Conservation (phyloP, 768 basidiomycete genomes). For the Thelephora aurantiotincta region DNA sequence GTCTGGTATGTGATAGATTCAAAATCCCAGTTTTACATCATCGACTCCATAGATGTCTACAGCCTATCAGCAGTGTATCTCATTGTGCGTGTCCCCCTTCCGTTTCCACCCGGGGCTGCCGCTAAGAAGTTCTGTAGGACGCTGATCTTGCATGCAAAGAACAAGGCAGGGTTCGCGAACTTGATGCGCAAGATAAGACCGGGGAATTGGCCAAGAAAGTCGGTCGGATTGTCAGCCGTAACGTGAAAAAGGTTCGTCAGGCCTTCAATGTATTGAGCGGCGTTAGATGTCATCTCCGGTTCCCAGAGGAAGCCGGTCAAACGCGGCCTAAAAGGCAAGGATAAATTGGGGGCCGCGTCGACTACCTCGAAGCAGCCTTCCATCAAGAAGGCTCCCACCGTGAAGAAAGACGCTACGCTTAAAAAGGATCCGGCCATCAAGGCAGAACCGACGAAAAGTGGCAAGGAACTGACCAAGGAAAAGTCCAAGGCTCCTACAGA, state of each 20-base stretch:
- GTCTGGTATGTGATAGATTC: constrained; percentile 25
- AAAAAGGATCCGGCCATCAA: neutral
- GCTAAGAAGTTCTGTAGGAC: constrained; percentile 21
- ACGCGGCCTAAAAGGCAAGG: constrained; percentile 4
- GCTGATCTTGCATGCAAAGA: constrained; percentile 26
- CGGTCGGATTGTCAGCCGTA: constrained; percentile 15
- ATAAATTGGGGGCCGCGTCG: constrained; percentile 2
- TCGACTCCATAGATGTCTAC: constrained; percentile 55
- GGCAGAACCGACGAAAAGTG: neutral
- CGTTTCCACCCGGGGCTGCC: neutral
- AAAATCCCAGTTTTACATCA: constrained; percentile 33
- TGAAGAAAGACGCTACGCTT: constrained; percentile 2
- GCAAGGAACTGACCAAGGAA: constrained; percentile 13
- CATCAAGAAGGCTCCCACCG: constrained; percentile 1
- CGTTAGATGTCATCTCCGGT: no score
- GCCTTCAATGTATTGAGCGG: neutral
- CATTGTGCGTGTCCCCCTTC: constrained; percentile 24
- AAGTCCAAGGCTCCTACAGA: constrained; percentile 14
- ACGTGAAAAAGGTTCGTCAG: constrained; percentile 12
- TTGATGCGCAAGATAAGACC: constrained; percentile 16
- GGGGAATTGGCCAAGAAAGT: constrained; percentile 9
- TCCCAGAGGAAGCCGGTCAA: neutral
- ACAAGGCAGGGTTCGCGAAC: constrained; percentile 16
- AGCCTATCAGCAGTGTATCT: constrained; percentile 54
- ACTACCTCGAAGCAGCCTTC: constrained; percentile 5